These are phyloP conservation scores for Yamadazyma conglobata DNA, from an alignment of 1,139 yeast genomes.

Conservation along the genomic window DNA sequence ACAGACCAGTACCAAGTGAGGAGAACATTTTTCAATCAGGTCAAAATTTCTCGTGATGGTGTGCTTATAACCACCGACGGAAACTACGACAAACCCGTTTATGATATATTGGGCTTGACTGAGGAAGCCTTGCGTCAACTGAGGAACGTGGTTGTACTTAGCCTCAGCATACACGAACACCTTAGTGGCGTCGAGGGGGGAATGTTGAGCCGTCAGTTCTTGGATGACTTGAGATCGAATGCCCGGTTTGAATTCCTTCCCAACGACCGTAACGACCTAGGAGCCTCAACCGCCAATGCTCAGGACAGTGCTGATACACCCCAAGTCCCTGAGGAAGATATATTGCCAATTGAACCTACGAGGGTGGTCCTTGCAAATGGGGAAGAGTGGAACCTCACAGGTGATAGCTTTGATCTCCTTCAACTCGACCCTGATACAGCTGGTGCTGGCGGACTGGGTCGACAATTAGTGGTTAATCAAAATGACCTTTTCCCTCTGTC, in stretches of 20 bases:
- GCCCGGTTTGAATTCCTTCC: slow-evolving; percentile 25
- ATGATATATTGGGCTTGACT: slow-evolving; percentile 15
- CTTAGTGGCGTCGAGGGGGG: slow-evolving; percentile 23
- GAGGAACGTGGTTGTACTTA: slow-evolving; percentile 15
- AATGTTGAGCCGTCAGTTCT: slow-evolving; percentile 26
- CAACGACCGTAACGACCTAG: slow-evolving; percentile 8
- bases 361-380: slow-evolving; percentile 23
- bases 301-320: not conserved
- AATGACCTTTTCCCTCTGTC: slow-evolving; percentile 19
- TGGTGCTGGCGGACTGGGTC: slow-evolving; percentile 6
- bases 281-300: too few relatives aligned
- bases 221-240: slow-evolving; percentile 24
- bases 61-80: slow-evolving; percentile 11
- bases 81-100: slow-evolving; percentile 11
- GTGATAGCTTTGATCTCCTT: slow-evolving; percentile 25
- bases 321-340: slow-evolving; percentile 1
- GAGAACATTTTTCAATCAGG: slow-evolving; percentile 30
- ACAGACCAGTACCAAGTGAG: slow-evolving; percentile 23
- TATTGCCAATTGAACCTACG: slow-evolving; percentile 21
- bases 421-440: slow-evolving; percentile 7
- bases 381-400: slow-evolving; percentile 24
- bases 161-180: slow-evolving; percentile 12
- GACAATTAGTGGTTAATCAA: slow-evolving; percentile 22
- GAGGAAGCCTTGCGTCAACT: slow-evolving; percentile 12
- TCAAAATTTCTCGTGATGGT: slow-evolving; percentile 17